Evolutionary conservation across 768 basidiomycete species (phyloP).

Genomic region (Hebeloma cylindrosporum): DNA sequence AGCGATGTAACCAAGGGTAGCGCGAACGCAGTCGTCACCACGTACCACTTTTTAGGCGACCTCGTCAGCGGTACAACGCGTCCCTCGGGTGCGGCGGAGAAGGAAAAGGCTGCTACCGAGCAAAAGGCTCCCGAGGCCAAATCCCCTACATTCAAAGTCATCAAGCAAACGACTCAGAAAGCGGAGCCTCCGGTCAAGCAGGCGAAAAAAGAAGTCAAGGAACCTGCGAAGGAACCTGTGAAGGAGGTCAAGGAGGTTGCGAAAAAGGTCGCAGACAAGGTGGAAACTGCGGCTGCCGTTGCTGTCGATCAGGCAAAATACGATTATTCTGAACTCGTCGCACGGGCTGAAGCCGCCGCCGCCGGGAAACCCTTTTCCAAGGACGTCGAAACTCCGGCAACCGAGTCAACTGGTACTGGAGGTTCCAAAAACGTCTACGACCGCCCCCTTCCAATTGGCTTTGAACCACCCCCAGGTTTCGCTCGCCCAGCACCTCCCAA

Average conservation of each 20-base stretch:
- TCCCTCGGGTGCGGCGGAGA: slow-evolving; percentile 33
- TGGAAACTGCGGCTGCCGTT: slow-evolving; percentile 40
- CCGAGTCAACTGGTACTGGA: slow-evolving; percentile 15
- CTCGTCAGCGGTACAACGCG: slow-evolving; percentile 45
- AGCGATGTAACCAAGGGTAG: slow-evolving; percentile 55
- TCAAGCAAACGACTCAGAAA: slow-evolving; percentile 45
- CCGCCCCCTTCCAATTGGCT: slow-evolving; percentile 84
- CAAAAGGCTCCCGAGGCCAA: slow-evolving; percentile 43
- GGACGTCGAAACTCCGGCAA: slow-evolving; percentile 22
- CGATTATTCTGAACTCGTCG: slow-evolving; percentile 66
- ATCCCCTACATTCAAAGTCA: slow-evolving; percentile 34
- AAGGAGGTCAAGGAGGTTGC: slow-evolving; percentile 20
- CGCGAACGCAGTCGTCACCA: slow-evolving; percentile 46
- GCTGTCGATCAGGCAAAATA: slow-evolving; percentile 53
- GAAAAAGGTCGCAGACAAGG: slow-evolving; percentile 26
- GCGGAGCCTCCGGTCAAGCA: slow-evolving; percentile 42
- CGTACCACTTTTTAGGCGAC: slow-evolving; percentile 53
- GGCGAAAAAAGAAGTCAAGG: slow-evolving; percentile 48
- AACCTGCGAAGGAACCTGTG: slow-evolving; percentile 16
- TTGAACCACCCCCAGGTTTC: slow-evolving; percentile 92
- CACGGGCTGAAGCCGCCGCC: slow-evolving; percentile 73
- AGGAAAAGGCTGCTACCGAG: slow-evolving; percentile 28
- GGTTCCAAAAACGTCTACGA: slow-evolving; percentile 53
- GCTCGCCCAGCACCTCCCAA: slow-evolving; percentile 58
- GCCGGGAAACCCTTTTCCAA: slow-evolving; percentile 40